These are phyloP conservation scores for Cercospora sesami DNA, from an alignment of 2,329 filamentous ascomycete genomes.

Conservation along the genomic window DNA sequence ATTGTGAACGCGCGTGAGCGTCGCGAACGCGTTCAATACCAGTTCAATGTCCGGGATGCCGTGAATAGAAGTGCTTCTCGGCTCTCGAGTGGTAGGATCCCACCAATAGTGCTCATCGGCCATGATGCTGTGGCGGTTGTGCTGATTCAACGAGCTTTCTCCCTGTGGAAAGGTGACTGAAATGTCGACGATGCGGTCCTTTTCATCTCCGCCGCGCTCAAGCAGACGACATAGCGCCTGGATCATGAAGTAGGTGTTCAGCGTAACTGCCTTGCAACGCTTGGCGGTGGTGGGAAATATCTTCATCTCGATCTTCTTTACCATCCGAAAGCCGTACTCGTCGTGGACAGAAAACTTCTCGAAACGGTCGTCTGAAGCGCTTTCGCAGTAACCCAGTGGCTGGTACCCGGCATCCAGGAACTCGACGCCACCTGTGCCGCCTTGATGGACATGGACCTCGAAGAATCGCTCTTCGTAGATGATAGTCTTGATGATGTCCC, in stretches of 20 bases:
- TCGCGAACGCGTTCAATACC: slow-evolving; percentile 30
- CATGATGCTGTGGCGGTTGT: slow-evolving; percentile 19
- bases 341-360: slow-evolving; percentile 29
- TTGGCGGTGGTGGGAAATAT: slow-evolving; percentile 29
- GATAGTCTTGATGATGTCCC: slow-evolving; percentile 23
- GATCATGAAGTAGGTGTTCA: slow-evolving; percentile 38
- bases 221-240: slow-evolving; percentile 32
- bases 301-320: slow-evolving; percentile 35
- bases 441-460: slow-evolving; percentile 36
- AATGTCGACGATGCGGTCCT: slow-evolving; percentile 29
- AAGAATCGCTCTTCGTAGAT: slow-evolving; percentile 37
- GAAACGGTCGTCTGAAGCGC: slow-evolving; percentile 32
- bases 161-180: slow-evolving; percentile 28
- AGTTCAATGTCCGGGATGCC: slow-evolving; percentile 33
- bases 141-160: neutral
- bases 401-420: slow-evolving; percentile 37
- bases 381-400: slow-evolving; percentile 33
- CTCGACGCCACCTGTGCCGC: slow-evolving; percentile 35
- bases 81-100: slow-evolving; percentile 23
- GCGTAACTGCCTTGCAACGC: slow-evolving; percentile 23
- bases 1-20: slow-evolving; percentile 30
- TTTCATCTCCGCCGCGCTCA: slow-evolving; percentile 21
- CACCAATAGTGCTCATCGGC: slow-evolving; percentile 29
- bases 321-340: slow-evolving; percentile 31
- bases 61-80: slow-evolving; percentile 30